A percentile compares a stretch with the other conserved stretches of the same genome.
Conservation (phyloP, 2,329 filamentous ascomycete species). For the Alternaria sp. region DNA sequence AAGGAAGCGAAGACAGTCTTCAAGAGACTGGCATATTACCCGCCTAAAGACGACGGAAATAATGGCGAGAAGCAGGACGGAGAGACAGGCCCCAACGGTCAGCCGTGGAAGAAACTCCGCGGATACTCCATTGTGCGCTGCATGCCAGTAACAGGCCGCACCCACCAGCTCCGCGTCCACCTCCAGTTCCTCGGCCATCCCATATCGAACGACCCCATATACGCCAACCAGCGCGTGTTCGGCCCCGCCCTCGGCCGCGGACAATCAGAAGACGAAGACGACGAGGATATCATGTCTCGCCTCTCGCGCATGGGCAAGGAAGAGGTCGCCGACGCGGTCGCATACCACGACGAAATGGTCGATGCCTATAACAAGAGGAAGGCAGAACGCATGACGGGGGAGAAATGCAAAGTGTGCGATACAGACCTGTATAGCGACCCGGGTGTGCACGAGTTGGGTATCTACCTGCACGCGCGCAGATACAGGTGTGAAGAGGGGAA, state of each 20-base stretch:
- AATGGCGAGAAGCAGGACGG: slow-evolving; percentile 16
- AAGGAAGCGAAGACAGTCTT: slow-evolving; percentile 92
- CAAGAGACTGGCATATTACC: slow-evolving; percentile 90
- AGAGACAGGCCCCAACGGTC: slow-evolving; percentile 35
- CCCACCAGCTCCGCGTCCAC: slow-evolving; percentile 93
- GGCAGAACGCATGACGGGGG: slow-evolving; percentile 90
- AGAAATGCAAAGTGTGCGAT: slow-evolving; percentile 79
- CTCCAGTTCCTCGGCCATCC: slow-evolving; percentile 93
- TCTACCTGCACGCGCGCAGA: slow-evolving; percentile 90
- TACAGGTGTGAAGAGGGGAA: slow-evolving; percentile 83
- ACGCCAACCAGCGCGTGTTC: slow-evolving; percentile 92
- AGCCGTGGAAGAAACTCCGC: slow-evolving; percentile 62
- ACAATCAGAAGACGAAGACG: slow-evolving; percentile 72
- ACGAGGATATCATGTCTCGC: slow-evolving; percentile 87
- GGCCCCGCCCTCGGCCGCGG: slow-evolving; percentile 75
- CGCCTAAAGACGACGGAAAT: slow-evolving; percentile 53
- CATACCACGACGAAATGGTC: slow-evolving; percentile 94
- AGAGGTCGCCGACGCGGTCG: slow-evolving; percentile 86
- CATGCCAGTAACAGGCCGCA: slow-evolving; percentile 89
- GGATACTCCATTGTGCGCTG: slow-evolving; percentile 96
- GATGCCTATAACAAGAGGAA: slow-evolving; percentile 87
- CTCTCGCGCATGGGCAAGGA: slow-evolving; percentile 92
- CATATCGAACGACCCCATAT: slow-evolving; percentile 97
- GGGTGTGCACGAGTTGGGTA: slow-evolving; percentile 83
- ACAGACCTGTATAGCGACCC: slow-evolving; percentile 94